Conservation (phyloP, 1,284 basidiomycete species). For the Boletus subluridellus region DNA sequence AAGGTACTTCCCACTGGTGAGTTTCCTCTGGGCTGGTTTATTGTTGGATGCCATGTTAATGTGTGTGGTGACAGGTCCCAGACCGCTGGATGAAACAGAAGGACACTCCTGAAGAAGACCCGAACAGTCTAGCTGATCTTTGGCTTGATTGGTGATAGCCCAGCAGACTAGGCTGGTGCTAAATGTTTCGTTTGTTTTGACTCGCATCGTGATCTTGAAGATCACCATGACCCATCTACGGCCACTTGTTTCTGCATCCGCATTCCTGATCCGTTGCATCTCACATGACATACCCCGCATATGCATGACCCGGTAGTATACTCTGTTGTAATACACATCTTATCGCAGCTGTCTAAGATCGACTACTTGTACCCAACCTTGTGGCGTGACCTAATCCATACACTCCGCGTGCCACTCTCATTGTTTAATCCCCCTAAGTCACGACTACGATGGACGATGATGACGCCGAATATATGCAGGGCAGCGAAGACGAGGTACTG, state of each 20-base stretch:
- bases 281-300: conserved; percentile 21
- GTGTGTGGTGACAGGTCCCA: conserved; percentile 52
- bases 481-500: conserved; percentile 72
- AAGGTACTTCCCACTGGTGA: conserved; percentile 80
- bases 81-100: conserved; percentile 85
- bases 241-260: conserved; percentile 1
- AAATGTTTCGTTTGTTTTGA: background rate
- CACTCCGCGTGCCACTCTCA: conserved; percentile 1
- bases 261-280: conserved; percentile 16
- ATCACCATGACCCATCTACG: conserved; percentile 1
- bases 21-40: conserved; percentile 20
- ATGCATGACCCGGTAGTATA: conserved; percentile 18
- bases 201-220: conserved; percentile 4
- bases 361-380: background rate
- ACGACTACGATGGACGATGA: conserved; percentile 72
- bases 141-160: conserved; percentile 50
- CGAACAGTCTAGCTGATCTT: conserved; percentile 48
- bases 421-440: conserved; percentile 3
- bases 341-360: background rate
- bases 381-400: conserved; percentile 9
- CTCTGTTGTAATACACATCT: conserved; percentile 15
- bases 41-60: conserved; percentile 6
- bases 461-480: conserved; percentile 87
- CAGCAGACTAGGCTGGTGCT: background rate
- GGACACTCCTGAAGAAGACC: conserved; percentile 71